phyloP scores from a whole-genome alignment of 805 yeast genomes.

The Candida boidinii region DNA sequence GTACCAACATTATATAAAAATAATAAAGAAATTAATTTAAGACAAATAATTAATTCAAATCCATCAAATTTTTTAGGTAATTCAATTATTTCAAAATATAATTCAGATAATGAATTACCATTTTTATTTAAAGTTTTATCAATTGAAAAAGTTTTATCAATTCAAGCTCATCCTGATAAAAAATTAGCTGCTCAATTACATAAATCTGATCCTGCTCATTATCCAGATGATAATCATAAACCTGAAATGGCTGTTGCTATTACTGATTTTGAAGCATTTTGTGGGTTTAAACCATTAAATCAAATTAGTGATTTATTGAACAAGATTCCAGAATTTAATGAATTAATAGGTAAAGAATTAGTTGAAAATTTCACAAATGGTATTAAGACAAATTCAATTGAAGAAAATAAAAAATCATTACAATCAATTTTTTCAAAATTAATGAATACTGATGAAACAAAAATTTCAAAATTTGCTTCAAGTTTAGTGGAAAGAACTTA shows the following conservation, averaged over 20 bases:
- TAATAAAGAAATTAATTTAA: conserved; percentile 45
- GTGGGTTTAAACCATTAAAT: conserved; percentile 90
- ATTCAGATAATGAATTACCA: conserved; percentile 67
- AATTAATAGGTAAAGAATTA: conserved; percentile 56
- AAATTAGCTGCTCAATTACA: conserved; percentile 68
- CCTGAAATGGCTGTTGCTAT: conserved; percentile 99
- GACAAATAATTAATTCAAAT: conserved; percentile 53
- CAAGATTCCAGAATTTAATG: conserved; percentile 68
- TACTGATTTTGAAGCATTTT: conserved; percentile 93
- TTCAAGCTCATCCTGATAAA: conserved; percentile 98
- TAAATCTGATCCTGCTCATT: conserved; percentile 78
- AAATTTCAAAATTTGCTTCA: conserved; percentile 49
- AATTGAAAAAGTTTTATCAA: conserved; percentile 84
- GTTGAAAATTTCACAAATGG: conserved; percentile 45
- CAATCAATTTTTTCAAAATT: conserved; percentile 72
- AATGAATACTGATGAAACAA: conserved; percentile 72
- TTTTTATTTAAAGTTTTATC: conserved; percentile 91
- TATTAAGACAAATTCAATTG: conserved; percentile 45
- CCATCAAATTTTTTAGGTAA: conserved; percentile 56
- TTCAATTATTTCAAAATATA: conserved; percentile 54
- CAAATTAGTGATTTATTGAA: conserved; percentile 63
- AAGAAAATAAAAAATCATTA: conserved; percentile 52
- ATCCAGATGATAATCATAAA: conserved; percentile 97
- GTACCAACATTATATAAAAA: conserved; percentile 65
- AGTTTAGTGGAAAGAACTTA: conserved; percentile 59